Evolutionary conservation across 2,329 filamentous ascomycete species (phyloP), one percentile per base, ranked within the genome.

Genomic region (Epichloe bromicola): DNA sequence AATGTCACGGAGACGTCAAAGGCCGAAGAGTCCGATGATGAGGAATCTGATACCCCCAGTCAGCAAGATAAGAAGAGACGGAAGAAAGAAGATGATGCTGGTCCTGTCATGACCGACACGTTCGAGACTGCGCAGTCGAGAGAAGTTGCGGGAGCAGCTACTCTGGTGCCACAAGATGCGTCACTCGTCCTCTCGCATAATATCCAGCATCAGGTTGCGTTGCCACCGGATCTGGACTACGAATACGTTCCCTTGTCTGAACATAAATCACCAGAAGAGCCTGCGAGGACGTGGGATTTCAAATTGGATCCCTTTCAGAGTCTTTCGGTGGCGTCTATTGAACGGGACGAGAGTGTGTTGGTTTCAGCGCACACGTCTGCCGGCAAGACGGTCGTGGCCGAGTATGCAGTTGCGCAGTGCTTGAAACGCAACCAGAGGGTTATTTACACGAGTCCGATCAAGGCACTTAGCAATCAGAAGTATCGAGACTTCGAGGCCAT

Each of bases 401-500:
- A 98, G 68, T 98, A 98, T 65, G 94, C 93, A 19, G 94, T 98
- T 65, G 93, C 94, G 15, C 93, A 98, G 63, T 95, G 93, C 67
- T 75, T 98, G 66, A 94, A 93, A 75, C 87, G 89, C 66, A 97
- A 97, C 70, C 93, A 98, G 72, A 81, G 93, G 65, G 91, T 98
- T 61, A 98, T 98, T 67, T 98, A 98, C 71, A 98, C 93, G 8
- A 96, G 90, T 76, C 93, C 93, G 1, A 98, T 98, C 75, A 98
- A 98, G 71, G 93, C 93, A 11, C 74, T 98, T 60, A 97, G 90
- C 69, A 98, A 98, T 70, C 93, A 98, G 65, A 98, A 98, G 66
- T 98, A 95, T 67, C 79, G 93, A 73, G 93, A 98, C 65, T 98
- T 98, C 67, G 83, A 86, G 59, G 88, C 86, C 41, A 88, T 95